These are phyloP conservation scores for Vicia faba DNA, from an alignment of 306 rosid species.

Conservation along the genomic window DNA sequence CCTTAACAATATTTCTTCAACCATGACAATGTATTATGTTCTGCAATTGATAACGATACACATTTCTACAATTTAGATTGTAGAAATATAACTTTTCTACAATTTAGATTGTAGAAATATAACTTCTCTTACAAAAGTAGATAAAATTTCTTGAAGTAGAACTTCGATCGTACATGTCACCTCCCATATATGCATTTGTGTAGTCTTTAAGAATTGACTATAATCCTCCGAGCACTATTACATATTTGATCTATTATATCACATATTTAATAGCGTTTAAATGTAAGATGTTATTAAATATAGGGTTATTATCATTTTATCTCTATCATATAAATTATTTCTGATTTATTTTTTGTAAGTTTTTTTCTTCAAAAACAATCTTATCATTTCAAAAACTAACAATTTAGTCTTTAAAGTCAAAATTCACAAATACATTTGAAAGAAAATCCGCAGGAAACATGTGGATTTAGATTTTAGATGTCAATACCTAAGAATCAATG, in stretches of 20 bases:
- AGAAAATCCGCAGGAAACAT: no score
- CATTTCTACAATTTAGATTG: slow-evolving; percentile 1
- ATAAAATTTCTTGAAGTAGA: not conserved
- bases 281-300: not conserved
- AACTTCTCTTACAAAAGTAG: not conserved
- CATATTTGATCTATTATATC: not conserved
- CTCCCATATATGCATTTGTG: not conserved
- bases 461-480: no score
- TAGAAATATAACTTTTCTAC: not conserved
- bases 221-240: not conserved
- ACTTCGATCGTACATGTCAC: not conserved
- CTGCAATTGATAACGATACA: not conserved
- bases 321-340: no score
- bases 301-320: no score
- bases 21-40: not conserved
- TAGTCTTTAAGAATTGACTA: not conserved
- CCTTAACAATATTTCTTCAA: no score
- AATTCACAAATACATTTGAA: no score
- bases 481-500: no score
- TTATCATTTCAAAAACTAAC: no score
- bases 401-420: no score
- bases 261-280: not conserved
- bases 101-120: not conserved
- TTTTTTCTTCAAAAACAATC: no score
- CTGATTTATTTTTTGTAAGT: no score